phyloP scores from a whole-genome alignment of 2,329 filamentous ascomycete species.

The Fusarium hainanense region DNA sequence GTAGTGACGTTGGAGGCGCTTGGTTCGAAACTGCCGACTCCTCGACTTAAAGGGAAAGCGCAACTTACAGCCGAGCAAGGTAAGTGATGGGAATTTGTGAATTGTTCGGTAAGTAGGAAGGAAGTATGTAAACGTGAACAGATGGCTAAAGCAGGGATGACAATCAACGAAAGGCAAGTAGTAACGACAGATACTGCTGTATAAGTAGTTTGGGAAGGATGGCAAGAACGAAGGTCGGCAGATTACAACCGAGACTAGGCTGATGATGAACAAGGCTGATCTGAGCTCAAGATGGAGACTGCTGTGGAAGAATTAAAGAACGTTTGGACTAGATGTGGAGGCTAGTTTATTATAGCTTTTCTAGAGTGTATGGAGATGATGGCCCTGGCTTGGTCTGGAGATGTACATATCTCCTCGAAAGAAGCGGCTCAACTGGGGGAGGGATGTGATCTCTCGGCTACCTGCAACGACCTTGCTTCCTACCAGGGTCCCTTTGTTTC shows the following conservation, averaged over 20 bases:
- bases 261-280: slow-evolving; percentile 10
- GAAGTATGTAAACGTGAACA: background rate
- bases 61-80: slow-evolving; percentile 14
- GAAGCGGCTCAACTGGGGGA: slow-evolving; percentile 6
- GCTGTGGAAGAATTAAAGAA: slow-evolving; percentile 2
- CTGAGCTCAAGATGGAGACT: background rate
- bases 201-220: background rate
- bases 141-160: background rate
- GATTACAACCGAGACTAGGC: slow-evolving; percentile 20
- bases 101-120: background rate
- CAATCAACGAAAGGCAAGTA: background rate
- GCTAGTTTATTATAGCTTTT: slow-evolving; percentile 25
- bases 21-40: background rate
- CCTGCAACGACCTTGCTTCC: background rate
- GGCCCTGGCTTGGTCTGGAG: slow-evolving; percentile 5
- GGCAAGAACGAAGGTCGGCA: slow-evolving; percentile 1
- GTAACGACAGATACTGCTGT: background rate
- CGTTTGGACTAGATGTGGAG: slow-evolving; percentile 13
- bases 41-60: background rate
- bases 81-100: background rate
- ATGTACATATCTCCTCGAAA: background rate
- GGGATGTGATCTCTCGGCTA: background rate
- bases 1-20: slow-evolving; percentile 33
- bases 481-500: background rate
- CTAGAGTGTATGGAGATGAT: background rate